A percentile compares a stretch with the other conserved stretches of the same genome.
Evolutionary conservation across 148 eudicot species (phyloP).

Genomic region (Limonium bicolor): DNA sequence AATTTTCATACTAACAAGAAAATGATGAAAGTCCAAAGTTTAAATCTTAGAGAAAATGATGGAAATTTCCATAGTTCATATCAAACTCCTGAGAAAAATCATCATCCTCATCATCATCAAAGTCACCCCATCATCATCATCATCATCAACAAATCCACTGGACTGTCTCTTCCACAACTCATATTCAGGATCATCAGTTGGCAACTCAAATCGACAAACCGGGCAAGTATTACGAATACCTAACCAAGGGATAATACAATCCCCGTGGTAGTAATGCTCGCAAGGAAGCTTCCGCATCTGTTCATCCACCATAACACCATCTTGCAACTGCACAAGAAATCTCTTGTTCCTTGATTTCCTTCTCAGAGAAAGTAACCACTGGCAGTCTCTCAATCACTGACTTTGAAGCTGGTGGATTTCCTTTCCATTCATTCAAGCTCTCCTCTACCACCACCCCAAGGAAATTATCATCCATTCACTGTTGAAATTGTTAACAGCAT

Average conservation of each 20-base stretch:
- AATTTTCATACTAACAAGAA: too few relatives aligned
- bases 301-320: constrained; percentile 44
- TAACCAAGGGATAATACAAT: constrained; percentile 83
- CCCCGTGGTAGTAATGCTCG: constrained; percentile 67
- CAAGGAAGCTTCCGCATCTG: constrained; percentile 65
- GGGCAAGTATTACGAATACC: constrained; percentile 79
- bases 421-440: constrained; percentile 40
- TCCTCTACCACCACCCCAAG: constrained; percentile 50
- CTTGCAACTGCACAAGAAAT: constrained; percentile 62
- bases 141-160: constrained; percentile 3
- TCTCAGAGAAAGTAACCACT: constrained; percentile 17
- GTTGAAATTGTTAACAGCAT: constrained; percentile 53
- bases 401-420: constrained; percentile 77
- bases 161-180: constrained; percentile 41
- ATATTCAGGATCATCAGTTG: constrained; percentile 82
- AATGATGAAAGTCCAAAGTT: too few relatives aligned
- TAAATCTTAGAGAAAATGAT: too few relatives aligned
- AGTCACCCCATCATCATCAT: too few relatives aligned
- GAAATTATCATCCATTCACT: constrained; percentile 19
- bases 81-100: too few relatives aligned
- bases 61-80: too few relatives aligned
- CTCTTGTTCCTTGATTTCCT: constrained; percentile 24
- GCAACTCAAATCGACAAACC: constrained; percentile 87
- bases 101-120: too few relatives aligned
- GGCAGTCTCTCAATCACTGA: constrained; percentile 60